phyloP scores from a whole-genome alignment of 768 basidiomycete species.

The Tubosaeta brunneosetosa region DNA sequence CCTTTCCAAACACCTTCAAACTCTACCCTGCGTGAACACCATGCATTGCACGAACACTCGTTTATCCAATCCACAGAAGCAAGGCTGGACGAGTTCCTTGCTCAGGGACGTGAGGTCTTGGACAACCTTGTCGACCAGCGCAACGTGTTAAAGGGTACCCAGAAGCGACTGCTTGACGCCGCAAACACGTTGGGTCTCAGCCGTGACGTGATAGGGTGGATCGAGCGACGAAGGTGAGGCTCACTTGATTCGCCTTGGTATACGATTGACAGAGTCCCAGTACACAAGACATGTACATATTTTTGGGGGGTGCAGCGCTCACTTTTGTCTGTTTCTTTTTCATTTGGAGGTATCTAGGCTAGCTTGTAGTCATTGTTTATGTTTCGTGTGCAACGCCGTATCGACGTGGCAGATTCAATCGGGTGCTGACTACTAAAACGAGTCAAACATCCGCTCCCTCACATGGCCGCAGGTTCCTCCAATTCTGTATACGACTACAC shows the following conservation, averaged over 20 bases:
- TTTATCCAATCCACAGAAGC: conserved; percentile 83
- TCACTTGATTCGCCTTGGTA: background rate
- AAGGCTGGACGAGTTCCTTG: conserved; percentile 83
- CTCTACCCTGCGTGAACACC: conserved; percentile 60
- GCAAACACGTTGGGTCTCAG: conserved; percentile 95
- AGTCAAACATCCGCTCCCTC: background rate
- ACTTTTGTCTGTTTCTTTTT: conserved; percentile 93
- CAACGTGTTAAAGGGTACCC: conserved; percentile 93
- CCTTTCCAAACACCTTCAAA: conserved; percentile 67
- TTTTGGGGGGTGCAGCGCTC: conserved; percentile 75
- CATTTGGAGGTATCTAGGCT: conserved; percentile 88
- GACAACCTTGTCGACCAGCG: conserved; percentile 92
- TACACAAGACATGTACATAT: conserved; percentile 94
- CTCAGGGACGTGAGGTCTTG: conserved; percentile 87
- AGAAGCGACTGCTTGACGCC: conserved; percentile 76
- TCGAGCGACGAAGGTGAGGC: conserved; percentile 82
- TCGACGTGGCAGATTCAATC: background rate
- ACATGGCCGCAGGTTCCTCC: conserved; percentile 17
- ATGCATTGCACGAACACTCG: conserved; percentile 83
- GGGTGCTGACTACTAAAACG: conserved; percentile 12
- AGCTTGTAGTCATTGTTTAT: conserved; percentile 10
- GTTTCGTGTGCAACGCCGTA: background rate
- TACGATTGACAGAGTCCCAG: conserved; percentile 37
- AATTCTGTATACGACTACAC: conserved; percentile 60
- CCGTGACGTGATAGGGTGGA: conserved; percentile 94